Percentiles rank a stretch among this genome's conserved stretches.
Conservation (phyloP, 305 asterid genomes). For the Fraxinus greggii region DNA sequence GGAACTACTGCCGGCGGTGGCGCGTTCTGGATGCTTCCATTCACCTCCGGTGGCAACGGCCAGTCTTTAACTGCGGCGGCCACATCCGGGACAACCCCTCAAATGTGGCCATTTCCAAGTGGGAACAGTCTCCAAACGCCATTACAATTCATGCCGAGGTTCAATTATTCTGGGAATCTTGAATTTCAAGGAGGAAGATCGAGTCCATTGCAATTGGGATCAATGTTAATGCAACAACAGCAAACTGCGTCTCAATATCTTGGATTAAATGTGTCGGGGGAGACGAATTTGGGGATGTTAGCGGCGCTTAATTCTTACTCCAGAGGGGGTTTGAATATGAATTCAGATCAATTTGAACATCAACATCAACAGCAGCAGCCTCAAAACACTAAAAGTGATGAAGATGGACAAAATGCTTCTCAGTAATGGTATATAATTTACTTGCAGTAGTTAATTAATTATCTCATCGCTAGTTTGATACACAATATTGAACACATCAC, state of each 20-base stretch:
- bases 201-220: slow-evolving; percentile 50
- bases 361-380: slow-evolving; percentile 27
- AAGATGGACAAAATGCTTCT: slow-evolving; percentile 37
- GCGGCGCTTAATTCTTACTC: slow-evolving; percentile 64
- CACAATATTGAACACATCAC: background rate
- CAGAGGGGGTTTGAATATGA: slow-evolving; percentile 49
- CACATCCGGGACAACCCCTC: slow-evolving; percentile 32
- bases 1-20: slow-evolving; percentile 31
- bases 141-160: slow-evolving; percentile 61
- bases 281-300: slow-evolving; percentile 67
- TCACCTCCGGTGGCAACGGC: slow-evolving; percentile 34
- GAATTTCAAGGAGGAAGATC: slow-evolving; percentile 53
- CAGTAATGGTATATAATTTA: slow-evolving; percentile 24
- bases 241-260: slow-evolving; percentile 46
- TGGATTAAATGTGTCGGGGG: slow-evolving; percentile 56
- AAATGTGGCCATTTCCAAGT: slow-evolving; percentile 60
- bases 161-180: slow-evolving; percentile 48
- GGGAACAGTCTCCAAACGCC: slow-evolving; percentile 56
- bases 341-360: slow-evolving; percentile 54
- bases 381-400: slow-evolving; percentile 51
- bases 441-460: background rate
- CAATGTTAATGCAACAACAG: slow-evolving; percentile 50
- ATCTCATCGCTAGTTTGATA: background rate
- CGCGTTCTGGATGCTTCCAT: slow-evolving; percentile 71
- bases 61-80: slow-evolving; percentile 28